Evolutionary conservation across 352 stramenopile species (phyloP), one percentile per base, ranked within the genome.

Genomic region (Phytophthora sansomeana): DNA sequence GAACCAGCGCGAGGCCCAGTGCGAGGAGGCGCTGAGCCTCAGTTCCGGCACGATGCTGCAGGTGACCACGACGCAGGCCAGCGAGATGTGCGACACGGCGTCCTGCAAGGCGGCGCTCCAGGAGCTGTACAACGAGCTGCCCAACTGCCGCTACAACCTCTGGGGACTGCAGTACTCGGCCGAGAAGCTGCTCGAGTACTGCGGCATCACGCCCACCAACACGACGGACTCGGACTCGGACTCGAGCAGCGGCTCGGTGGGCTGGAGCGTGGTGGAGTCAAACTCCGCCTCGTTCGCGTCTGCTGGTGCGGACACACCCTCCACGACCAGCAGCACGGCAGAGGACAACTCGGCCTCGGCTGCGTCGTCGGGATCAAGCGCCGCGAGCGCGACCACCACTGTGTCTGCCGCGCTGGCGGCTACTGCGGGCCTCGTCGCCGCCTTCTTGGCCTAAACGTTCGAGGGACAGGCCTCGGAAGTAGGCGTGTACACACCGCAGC

Each of bases 131-230:
- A 75, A 75, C 48, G 59, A 41, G 49, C 61, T 93, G 55, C 82
- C 85, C 7, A 67, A 89, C 46, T 93, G 85, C 64, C 75, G 71
- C 26, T 91, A 83, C 70, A 42, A 80, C 24, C 69, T 83, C 61
- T 85, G 72, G 78, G 72, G 69, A 0, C 64, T 89, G 51, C 72
- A 83, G 56, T 74, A 79, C 43, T 65, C 72, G 46, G 61, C 74
- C 26, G 65, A 67, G 57, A 59, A 65, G 35, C 57, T 86, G 42
- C 80, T 92, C 32, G 48, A 75, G 42, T 80, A 71, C 66, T 90
- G 81, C 64, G 78, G 72, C 41, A 75, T 83, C 56, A 74, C 58
- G n/a, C 78, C 81, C 11, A 69, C 48, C 13, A 83, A 80, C 58
- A 54, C 62, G 28, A 68, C 48, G 4, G 63, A 67, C 10, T 65